These are phyloP conservation scores for Pneumocystis murina DNA, from an alignment of 1,139 yeast genomes.

Conservation along the genomic window DNA sequence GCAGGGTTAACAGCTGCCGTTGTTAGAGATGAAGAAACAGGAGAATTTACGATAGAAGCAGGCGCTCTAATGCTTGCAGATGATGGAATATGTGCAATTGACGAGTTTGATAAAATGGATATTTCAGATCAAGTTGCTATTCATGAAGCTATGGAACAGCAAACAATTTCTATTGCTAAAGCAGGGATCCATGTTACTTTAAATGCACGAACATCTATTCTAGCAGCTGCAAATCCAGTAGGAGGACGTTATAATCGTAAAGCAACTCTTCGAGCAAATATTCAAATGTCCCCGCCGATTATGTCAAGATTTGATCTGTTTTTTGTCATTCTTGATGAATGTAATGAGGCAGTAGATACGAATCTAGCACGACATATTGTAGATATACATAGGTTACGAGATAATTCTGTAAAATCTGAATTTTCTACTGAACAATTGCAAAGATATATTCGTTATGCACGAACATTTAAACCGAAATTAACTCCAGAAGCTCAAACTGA, in stretches of 20 bases:
- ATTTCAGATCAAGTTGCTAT: conserved; percentile 91
- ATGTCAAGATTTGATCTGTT: conserved; percentile 96
- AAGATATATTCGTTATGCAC: conserved; percentile 80
- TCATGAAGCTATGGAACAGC: conserved; percentile 99
- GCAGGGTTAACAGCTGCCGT: conserved; percentile 99
- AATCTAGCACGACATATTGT: conserved; percentile 87
- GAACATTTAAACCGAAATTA: conserved; percentile 81
- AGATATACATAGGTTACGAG: conserved; percentile 79
- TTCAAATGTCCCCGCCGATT: conserved; percentile 97
- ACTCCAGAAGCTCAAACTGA: conserved; percentile 66
- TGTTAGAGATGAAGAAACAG: conserved; percentile 92
- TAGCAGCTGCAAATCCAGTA: conserved; percentile 96
- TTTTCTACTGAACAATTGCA: conserved; percentile 77
- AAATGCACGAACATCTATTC: conserved; percentile 86
- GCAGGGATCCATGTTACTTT: conserved; percentile 97
- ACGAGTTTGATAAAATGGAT: conserved; percentile 97
- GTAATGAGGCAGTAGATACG: conserved; percentile 81
- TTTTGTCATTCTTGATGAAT: conserved; percentile 87
- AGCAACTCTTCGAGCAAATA: conserved; percentile 65
- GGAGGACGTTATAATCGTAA: conserved; percentile 91
- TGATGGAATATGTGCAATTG: conserved; percentile 96
- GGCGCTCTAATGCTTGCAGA: conserved; percentile 98
- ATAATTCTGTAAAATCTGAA: conserved; percentile 82
- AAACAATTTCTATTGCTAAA: conserved; percentile 91
- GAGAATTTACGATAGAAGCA: conserved; percentile 94